phyloP scores from a whole-genome alignment of 164 flowering plant species.

The Kalanchoe fedtschenkoi region DNA sequence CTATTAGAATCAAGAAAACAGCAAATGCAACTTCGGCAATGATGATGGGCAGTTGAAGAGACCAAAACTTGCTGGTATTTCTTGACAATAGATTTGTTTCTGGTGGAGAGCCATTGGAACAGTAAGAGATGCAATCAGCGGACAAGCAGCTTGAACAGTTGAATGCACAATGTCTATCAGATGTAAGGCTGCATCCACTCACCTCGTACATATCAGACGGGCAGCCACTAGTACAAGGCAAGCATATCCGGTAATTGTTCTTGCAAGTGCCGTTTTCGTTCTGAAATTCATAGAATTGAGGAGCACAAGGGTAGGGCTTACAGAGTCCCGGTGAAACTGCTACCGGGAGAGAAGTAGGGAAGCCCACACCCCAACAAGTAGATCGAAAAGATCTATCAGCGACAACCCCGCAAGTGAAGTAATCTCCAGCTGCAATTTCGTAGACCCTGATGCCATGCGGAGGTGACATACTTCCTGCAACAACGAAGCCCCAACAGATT shows the following conservation, averaged over 20 bases:
- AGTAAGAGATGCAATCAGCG: slow-evolving; percentile 44
- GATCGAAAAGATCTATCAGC: slow-evolving; percentile 53
- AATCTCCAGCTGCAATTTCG: slow-evolving; percentile 81
- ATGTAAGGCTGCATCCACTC: slow-evolving; percentile 26
- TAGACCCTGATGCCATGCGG: slow-evolving; percentile 53
- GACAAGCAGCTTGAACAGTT: slow-evolving; percentile 65
- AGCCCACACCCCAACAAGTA: slow-evolving; percentile 74
- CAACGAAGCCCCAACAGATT: slow-evolving; percentile 72
- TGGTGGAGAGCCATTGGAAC: slow-evolving; percentile 25
- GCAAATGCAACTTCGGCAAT: slow-evolving; percentile 66
- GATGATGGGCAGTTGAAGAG: slow-evolving; percentile 61
- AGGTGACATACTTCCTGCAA: slow-evolving; percentile 49
- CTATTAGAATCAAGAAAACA: slow-evolving; percentile 41
- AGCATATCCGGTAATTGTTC: slow-evolving; percentile 38
- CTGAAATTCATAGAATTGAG: slow-evolving; percentile 41
- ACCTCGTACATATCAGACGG: slow-evolving; percentile 55
- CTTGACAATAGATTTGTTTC: slow-evolving; percentile 6
- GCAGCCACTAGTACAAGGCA: slow-evolving; percentile 65
- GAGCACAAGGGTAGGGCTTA: slow-evolving; percentile 36
- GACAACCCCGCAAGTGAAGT: slow-evolving; percentile 80
- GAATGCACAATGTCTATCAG: slow-evolving; percentile 54
- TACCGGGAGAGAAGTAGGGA: slow-evolving; percentile 66
- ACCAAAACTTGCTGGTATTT: slow-evolving; percentile 37
- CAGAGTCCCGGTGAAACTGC: slow-evolving; percentile 79
- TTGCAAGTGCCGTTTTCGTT: slow-evolving; percentile 39